phyloP scores from a whole-genome alignment of 2,329 filamentous ascomycete genomes.

The Xylaria sp. region DNA sequence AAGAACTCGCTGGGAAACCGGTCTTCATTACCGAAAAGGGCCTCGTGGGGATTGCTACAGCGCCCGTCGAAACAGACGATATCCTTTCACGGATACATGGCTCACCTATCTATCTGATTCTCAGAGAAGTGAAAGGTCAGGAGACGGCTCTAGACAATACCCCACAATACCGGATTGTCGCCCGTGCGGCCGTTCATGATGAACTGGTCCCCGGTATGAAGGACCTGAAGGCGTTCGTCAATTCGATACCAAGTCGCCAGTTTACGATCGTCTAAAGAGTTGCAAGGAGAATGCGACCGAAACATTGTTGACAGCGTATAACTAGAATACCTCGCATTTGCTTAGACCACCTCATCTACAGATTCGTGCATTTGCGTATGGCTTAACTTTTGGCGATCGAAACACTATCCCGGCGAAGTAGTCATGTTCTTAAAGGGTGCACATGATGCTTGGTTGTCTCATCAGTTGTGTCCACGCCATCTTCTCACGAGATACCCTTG shows the following conservation, averaged over 20 bases:
- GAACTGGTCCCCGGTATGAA: no score
- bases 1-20: background rate
- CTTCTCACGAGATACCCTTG: no score
- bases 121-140: background rate
- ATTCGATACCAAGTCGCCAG: background rate
- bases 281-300: no score
- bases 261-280: background rate
- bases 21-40: constrained; percentile 2
- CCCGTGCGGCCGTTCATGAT: background rate
- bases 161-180: background rate
- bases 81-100: background rate
- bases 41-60: constrained; percentile 6
- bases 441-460: no score
- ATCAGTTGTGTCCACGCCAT: no score
- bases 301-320: no score
- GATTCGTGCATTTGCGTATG: no score
- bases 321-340: no score
- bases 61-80: background rate
- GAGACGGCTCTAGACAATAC: background rate
- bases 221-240: background rate
- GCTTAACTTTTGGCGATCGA: no score
- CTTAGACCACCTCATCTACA: no score
- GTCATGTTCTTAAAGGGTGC: no score
- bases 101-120: background rate
- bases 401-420: no score